phyloP scores from a whole-genome alignment of 805 yeast genomes.

The Nakazawaea ishiwadae region DNA sequence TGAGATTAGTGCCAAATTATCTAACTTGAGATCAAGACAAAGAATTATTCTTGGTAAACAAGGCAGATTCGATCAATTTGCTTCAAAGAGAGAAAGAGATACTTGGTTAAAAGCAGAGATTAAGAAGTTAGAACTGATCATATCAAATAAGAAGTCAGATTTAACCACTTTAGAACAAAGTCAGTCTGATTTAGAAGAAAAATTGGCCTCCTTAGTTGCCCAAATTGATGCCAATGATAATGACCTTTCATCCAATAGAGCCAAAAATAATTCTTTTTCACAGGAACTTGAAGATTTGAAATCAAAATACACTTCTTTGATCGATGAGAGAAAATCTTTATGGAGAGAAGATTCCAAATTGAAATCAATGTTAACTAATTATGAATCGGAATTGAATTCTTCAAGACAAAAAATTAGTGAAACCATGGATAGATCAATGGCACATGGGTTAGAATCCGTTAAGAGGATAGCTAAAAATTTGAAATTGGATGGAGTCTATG shows the following conservation, averaged over 20 bases:
- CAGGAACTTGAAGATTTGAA: slow-evolving; percentile 29
- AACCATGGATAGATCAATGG: slow-evolving; percentile 70
- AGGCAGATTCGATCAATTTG: slow-evolving; percentile 61
- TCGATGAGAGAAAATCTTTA: slow-evolving; percentile 63
- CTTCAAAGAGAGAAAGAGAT: slow-evolving; percentile 54
- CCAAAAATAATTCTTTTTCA: slow-evolving; percentile 19
- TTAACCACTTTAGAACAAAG: slow-evolving; percentile 5
- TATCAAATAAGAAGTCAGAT: slow-evolving; percentile 15
- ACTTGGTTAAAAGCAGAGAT: slow-evolving; percentile 59
- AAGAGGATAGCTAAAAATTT: slow-evolving; percentile 55
- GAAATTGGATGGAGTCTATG: slow-evolving; percentile 64
- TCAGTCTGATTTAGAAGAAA: slow-evolving; percentile 14
- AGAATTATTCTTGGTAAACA: slow-evolving; percentile 63
- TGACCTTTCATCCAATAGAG: slow-evolving; percentile 30
- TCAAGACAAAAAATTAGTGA: slow-evolving; percentile 61
- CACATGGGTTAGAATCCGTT: slow-evolving; percentile 67
- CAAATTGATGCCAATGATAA: slow-evolving; percentile 30
- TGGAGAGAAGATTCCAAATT: slow-evolving; percentile 79
- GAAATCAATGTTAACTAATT: slow-evolving; percentile 50
- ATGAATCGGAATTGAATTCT: slow-evolving; percentile 46
- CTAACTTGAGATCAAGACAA: slow-evolving; percentile 45
- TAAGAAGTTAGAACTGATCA: slow-evolving; percentile 21
- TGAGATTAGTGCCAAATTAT: slow-evolving; percentile 31
- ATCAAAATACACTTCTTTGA: slow-evolving; percentile 34
- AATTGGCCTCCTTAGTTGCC: slow-evolving; percentile 20